Evolutionary conservation across 176 grass and related monocot species (phyloP).

Genomic region (Alloteropsis semialata): DNA sequence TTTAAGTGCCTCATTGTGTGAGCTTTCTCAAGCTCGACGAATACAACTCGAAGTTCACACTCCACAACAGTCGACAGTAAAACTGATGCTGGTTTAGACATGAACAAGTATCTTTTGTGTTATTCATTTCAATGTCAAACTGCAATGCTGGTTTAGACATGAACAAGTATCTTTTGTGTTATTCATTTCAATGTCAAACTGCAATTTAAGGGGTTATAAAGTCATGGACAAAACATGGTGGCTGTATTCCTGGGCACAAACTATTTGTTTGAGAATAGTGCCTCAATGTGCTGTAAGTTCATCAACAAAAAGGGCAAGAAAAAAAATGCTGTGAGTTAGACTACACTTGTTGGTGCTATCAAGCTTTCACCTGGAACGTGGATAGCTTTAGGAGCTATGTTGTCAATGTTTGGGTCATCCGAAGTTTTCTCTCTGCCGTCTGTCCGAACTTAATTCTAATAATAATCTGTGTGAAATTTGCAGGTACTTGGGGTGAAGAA

Average conservation of each 20-base stretch:
- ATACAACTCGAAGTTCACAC: neutral
- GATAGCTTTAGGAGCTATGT: neutral
- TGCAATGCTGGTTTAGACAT: no score
- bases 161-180: neutral
- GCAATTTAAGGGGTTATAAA: neutral
- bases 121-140: no score
- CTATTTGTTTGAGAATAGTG: neutral
- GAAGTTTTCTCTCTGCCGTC: neutral
- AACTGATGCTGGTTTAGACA: neutral
- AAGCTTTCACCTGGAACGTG: neutral
- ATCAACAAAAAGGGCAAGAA: neutral
- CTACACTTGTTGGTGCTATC: neutral
- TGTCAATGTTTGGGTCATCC: neutral
- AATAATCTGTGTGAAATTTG: neutral
- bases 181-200: neutral
- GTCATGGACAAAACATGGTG: neutral
- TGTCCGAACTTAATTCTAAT: neutral
- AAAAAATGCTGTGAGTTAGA: neutral
- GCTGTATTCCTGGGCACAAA: neutral
- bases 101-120: no score
- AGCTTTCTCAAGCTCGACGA: neutral
- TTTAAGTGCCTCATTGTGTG: neutral
- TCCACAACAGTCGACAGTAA: neutral
- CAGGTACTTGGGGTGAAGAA: slow-evolving; percentile 91
- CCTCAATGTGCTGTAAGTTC: neutral